Conservation (phyloP, 768 basidiomycete genomes). For the Auriscalpium orientale region DNA sequence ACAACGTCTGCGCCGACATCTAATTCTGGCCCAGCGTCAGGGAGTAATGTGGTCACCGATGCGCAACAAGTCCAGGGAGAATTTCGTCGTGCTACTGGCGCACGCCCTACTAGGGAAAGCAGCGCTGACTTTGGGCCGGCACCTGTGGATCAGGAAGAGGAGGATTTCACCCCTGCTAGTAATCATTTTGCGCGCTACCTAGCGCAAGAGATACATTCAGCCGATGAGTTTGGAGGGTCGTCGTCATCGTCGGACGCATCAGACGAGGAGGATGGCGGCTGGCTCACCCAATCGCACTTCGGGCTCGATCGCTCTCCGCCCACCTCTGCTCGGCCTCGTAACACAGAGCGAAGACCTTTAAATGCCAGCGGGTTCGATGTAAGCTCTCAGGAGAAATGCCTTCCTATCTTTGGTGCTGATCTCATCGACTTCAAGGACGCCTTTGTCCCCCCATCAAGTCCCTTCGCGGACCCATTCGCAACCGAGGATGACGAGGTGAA, state of each 20-base stretch:
- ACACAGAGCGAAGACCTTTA: slow-evolving; percentile 23
- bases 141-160: slow-evolving; percentile 37
- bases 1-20: neutral
- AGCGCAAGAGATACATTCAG: slow-evolving; percentile 61
- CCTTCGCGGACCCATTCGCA: slow-evolving; percentile 25
- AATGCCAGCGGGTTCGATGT: slow-evolving; percentile 25
- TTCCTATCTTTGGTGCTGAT: neutral
- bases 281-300: slow-evolving; percentile 76
- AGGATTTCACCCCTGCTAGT: slow-evolving; percentile 35
- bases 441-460: slow-evolving; percentile 19
- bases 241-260: slow-evolving; percentile 38
- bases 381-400: neutral
- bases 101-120: slow-evolving; percentile 37
- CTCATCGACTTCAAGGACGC: slow-evolving; percentile 19
- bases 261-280: slow-evolving; percentile 68
- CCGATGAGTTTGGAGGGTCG: slow-evolving; percentile 47
- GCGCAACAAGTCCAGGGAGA: slow-evolving; percentile 40
- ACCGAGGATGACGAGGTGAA: slow-evolving; percentile 52
- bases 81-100: slow-evolving; percentile 42
- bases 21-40: slow-evolving; percentile 9
- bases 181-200: slow-evolving; percentile 77
- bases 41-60: slow-evolving; percentile 6
- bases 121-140: slow-evolving; percentile 60
- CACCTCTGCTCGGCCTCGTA: slow-evolving; percentile 18
- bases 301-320: slow-evolving; percentile 25